Base-by-base conservation (phyloP, 2,329 filamentous ascomycete species). In the Aspergillus vadensis region DNA sequence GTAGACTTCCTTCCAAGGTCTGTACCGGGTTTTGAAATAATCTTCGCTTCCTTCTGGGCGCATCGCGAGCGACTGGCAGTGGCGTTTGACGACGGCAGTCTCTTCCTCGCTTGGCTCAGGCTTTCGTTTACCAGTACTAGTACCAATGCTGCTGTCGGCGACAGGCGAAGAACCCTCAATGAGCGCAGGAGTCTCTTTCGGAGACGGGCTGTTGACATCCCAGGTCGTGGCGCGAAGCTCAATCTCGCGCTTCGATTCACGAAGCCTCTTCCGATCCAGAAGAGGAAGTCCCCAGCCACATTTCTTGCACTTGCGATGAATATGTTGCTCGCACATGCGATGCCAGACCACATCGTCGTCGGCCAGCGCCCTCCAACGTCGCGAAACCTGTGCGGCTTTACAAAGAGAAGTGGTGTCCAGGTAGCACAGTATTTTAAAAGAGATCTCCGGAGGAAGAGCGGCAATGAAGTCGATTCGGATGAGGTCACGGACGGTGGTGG, bases 331-430 rank as follows among this genome's bases (percentile, higher is more conserved):
- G 74, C 95, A 99, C 93, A 98, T 97, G 65, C 89, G 90, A 73
- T 97, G 91, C 95, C 95, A 99, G 4, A 99, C 94, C 8, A 96
- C 90, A 75, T 99, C 94, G 72, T 97, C 94, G 70, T 98, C 95
- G n/a, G 95, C 94, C 43, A 99, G 81, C 59, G 86, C 86, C 63
- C 91, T 86, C 95, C 95, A 99, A 68, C 89, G 85, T 60, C 88
- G 86, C 74, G 92, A 97, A 58, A 99, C 95, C 76, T 97, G 93
- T 0, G 95, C 92, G 1, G 95, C 94, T 75, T 97, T 97, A 81
- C 95, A 98, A 0, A 99, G 84, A 0, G 94, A 97, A 2, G 91
- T 90, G 0, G 94, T 97, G 75, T 99, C 95, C 60, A 99, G 88
- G 70, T 91, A 95, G 69, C 90, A 93, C 2, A 99, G 83, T 39